These are phyloP conservation scores for Globisporangium nagaii DNA, from an alignment of 352 stramenopile genomes.

Conservation along the genomic window DNA sequence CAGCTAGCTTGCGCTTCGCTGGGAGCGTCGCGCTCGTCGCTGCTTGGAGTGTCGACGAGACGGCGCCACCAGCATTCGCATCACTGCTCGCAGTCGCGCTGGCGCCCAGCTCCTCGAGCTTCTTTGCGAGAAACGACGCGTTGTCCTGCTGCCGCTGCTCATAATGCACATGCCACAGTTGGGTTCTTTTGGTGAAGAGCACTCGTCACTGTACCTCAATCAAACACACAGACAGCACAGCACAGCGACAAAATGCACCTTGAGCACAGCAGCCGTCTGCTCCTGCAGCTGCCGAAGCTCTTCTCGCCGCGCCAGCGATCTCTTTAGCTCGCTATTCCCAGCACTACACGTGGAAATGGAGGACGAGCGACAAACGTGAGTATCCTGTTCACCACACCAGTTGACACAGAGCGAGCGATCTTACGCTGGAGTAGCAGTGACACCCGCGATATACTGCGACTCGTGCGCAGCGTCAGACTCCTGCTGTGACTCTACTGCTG, in stretches of 20 bases:
- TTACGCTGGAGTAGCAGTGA: neutral
- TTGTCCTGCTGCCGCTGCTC: conserved; percentile 12
- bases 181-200: too few species aligned
- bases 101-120: conserved; percentile 6
- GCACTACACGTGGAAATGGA: too few species aligned
- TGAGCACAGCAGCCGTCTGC: conserved; percentile 16
- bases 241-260: conserved; percentile 23
- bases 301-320: conserved; percentile 18
- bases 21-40: neutral
- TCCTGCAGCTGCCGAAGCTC: conserved; percentile 30
- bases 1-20: conserved; percentile 11
- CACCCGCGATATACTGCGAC: too few species aligned
- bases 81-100: neutral
- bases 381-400: too few species aligned
- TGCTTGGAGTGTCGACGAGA: too few species aligned
- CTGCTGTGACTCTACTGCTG: neutral
- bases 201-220: too few species aligned
- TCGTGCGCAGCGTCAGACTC: too few species aligned
- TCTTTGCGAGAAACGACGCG: neutral
- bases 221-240: too few species aligned
- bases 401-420: too few species aligned
- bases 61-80: neutral
- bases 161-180: neutral
- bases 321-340: neutral
- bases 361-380: too few species aligned